A percentile compares a stretch with the other conserved stretches of the same genome.
Conservation (phyloP, 2,329 filamentous ascomycete genomes). For the Diaporthe humulicola region DNA sequence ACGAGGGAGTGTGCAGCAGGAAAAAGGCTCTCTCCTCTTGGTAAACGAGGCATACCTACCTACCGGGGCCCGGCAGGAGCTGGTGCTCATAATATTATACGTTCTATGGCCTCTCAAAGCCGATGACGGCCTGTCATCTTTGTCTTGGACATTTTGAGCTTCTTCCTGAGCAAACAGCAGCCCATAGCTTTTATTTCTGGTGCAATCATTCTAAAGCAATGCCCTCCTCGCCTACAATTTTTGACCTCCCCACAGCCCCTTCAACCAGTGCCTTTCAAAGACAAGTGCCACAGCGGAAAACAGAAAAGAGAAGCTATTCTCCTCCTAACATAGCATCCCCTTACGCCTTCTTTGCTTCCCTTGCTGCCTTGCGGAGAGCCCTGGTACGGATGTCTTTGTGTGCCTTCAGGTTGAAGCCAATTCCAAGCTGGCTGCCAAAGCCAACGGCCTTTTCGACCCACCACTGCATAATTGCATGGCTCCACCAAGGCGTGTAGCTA, state of each 20-base stretch:
- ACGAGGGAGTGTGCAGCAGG: not conserved
- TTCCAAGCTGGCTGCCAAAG: slow-evolving; percentile 59
- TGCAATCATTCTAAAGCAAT: not conserved
- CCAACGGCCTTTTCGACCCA: slow-evolving; percentile 73
- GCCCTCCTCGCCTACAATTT: not conserved
- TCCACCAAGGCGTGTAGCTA: slow-evolving; percentile 95
- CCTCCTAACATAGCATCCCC: not conserved
- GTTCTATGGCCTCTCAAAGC: not conserved
- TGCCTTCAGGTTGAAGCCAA: slow-evolving; percentile 73
- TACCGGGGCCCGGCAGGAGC: not conserved
- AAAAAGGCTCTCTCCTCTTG: not conserved
- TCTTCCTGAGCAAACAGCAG: not conserved
- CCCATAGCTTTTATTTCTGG: not conserved
- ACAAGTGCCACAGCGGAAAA: not conserved
- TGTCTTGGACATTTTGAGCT: not conserved
- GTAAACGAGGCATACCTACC: not conserved
- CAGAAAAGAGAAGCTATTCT: too few relatives aligned
- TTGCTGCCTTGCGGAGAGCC: slow-evolving; percentile 85
- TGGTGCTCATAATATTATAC: too few relatives aligned
- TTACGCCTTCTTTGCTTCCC: slow-evolving; percentile 78
- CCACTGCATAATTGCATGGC: slow-evolving; percentile 90
- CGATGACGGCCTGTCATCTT: not conserved
- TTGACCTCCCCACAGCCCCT: not conserved
- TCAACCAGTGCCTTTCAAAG: not conserved
- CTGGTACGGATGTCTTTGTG: slow-evolving; percentile 86